Percentiles rank a stretch among this genome's conserved stretches.
Evolutionary conservation across 2,329 filamentous ascomycete species (phyloP).

Genomic region (Cercospora sp.): DNA sequence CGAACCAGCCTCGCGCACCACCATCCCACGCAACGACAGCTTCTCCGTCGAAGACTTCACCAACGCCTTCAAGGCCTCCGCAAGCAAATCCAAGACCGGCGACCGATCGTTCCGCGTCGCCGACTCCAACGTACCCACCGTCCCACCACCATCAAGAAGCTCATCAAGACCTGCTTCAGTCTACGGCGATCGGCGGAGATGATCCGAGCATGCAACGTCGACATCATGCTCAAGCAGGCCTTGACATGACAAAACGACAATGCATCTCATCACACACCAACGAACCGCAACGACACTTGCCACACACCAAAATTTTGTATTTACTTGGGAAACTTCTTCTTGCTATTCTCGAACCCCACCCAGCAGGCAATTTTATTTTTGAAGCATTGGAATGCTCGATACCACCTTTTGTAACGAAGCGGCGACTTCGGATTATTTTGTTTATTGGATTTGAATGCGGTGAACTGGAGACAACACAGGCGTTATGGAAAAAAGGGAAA

Average conservation of each 20-base stretch:
- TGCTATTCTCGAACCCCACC: not conserved
- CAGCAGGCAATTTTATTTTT: not conserved
- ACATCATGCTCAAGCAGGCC: conserved; percentile 20
- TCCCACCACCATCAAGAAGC: conserved; percentile 37
- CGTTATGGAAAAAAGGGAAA: not conserved
- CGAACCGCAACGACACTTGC: not conserved
- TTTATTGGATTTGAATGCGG: not conserved
- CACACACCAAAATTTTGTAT: not conserved
- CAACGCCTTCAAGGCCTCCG: conserved; percentile 38
- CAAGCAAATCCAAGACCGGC: conserved; percentile 34
- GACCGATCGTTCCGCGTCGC: conserved; percentile 35
- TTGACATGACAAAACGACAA: conserved; percentile 10
- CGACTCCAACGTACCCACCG: conserved; percentile 32
- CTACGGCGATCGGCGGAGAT: conserved; percentile 31
- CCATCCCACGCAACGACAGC: conserved; percentile 40
- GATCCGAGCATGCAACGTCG: not conserved
- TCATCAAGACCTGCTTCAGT: conserved; percentile 33
- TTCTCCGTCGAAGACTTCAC: conserved; percentile 39
- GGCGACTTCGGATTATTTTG: not conserved
- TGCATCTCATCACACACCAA: not conserved
- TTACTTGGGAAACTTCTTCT: not conserved
- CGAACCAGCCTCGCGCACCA: conserved; percentile 26
- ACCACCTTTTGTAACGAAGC: not conserved
- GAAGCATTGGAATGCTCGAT: not conserved
- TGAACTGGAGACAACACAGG: not conserved